These are phyloP conservation scores for Candida quercuum DNA, from an alignment of 805 yeast species.

Conservation along the genomic window DNA sequence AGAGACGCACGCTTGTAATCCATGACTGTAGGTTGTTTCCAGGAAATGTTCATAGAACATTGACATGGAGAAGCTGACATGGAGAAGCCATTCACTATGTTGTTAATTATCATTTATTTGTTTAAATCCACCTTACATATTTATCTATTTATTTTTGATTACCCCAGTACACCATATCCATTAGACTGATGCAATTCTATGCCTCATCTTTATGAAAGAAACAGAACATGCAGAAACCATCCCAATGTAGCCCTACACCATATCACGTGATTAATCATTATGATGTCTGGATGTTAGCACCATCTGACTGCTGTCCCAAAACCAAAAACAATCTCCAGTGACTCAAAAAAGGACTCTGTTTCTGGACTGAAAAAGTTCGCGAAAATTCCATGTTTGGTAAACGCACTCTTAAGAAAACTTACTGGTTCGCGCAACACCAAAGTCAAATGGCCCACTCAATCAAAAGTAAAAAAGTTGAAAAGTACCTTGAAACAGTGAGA, in stretches of 20 bases:
- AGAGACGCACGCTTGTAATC: not conserved
- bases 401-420: not conserved
- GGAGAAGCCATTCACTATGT: not conserved
- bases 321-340: too few relatives aligned
- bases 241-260: not conserved
- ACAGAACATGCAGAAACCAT: too few relatives aligned
- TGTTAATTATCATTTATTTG: not conserved
- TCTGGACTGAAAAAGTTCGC: not conserved
- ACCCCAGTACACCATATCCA: too few relatives aligned
- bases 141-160: not conserved
- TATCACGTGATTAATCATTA: not conserved
- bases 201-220: too few relatives aligned
- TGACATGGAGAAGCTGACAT: too few relatives aligned
- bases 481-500: not conserved
- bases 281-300: too few relatives aligned
- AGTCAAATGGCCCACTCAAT: constrained; percentile 1
- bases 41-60: not conserved
- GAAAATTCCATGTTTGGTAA: not conserved
- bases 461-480: not conserved
- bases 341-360: too few relatives aligned
- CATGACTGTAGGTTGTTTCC: not conserved
- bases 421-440: not conserved
- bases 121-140: not conserved
- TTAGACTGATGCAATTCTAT: too few relatives aligned
- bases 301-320: not conserved